Percentiles rank a stretch among this genome's conserved stretches.
Evolutionary conservation across 225 moss, liverwort and hornwort species (phyloP).

Genomic region (Polytrichum commune): DNA sequence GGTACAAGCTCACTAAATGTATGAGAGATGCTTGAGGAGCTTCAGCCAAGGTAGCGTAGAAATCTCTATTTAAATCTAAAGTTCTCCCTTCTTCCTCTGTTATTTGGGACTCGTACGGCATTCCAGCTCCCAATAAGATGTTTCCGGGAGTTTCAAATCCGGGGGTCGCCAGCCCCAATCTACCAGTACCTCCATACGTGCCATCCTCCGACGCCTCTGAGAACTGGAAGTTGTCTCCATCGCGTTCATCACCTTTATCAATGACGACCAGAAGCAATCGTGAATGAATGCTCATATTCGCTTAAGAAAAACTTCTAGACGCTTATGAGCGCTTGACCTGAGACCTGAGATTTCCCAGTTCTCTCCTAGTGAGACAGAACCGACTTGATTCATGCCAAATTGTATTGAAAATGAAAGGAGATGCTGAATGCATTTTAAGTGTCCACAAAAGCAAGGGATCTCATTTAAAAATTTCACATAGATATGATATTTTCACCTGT

Average conservation of each 20-base stretch:
- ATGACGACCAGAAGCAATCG: background rate
- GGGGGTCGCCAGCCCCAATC: conserved; percentile 36
- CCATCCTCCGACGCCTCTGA: conserved; percentile 46
- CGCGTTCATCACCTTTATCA: conserved; percentile 52
- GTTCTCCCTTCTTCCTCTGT: conserved; percentile 30
- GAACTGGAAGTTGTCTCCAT: conserved; percentile 42
- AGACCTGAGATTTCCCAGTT: no score
- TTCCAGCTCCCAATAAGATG: conserved; percentile 26
- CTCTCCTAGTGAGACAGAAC: no score
- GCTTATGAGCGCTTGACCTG: no score
- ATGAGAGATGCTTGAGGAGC: conserved; percentile 80
- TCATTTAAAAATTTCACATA: background rate
- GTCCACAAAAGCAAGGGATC: no score
- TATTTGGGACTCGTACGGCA: conserved; percentile 24
- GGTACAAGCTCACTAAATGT: conserved; percentile 85
- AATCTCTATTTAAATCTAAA: conserved; percentile 47
- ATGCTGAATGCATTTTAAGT: background rate
- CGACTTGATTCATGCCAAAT: no score
- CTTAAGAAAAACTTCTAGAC: background rate
- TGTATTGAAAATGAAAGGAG: no score
- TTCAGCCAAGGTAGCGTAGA: conserved; percentile 47
- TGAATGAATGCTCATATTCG: background rate
- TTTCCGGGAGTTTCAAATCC: conserved; percentile 39
- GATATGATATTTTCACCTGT: conserved; percentile 28
- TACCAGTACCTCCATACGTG: conserved; percentile 29